These are phyloP conservation scores for Penicillium fuscoglaucum DNA, from an alignment of 2,329 filamentous ascomycete genomes.

Conservation along the genomic window DNA sequence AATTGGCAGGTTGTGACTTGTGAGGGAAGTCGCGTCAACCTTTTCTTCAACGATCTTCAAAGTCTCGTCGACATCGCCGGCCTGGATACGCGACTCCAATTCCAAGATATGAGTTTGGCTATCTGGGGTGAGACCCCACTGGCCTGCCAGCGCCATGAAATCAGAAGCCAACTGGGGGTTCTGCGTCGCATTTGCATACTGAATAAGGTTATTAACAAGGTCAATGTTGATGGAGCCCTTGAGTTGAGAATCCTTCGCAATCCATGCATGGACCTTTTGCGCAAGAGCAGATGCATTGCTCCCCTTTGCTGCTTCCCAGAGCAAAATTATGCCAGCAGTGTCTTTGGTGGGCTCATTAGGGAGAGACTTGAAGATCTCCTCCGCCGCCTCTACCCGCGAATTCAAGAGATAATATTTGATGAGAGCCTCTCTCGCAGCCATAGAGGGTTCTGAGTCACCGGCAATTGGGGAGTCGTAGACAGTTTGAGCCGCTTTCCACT, in stretches of 20 bases:
- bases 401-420: slow-evolving; percentile 63
- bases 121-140: slow-evolving; percentile 66
- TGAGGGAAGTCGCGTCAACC: slow-evolving; percentile 53
- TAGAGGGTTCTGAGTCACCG: slow-evolving; percentile 43
- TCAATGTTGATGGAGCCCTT: slow-evolving; percentile 61
- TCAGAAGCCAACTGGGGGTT: slow-evolving; percentile 73
- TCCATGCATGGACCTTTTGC: slow-evolving; percentile 70
- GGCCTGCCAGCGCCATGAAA: slow-evolving; percentile 66
- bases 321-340: slow-evolving; percentile 70
- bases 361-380: slow-evolving; percentile 56
- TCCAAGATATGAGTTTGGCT: slow-evolving; percentile 70
- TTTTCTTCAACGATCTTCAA: slow-evolving; percentile 56
- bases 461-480: slow-evolving; percentile 65
- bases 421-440: slow-evolving; percentile 55
- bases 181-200: slow-evolving; percentile 67
- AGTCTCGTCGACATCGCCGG: slow-evolving; percentile 66
- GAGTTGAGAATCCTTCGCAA: slow-evolving; percentile 46
- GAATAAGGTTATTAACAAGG: slow-evolving; percentile 76
- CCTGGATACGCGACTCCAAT: slow-evolving; percentile 72
- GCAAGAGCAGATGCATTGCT: slow-evolving; percentile 71
- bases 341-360: slow-evolving; percentile 51
- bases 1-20: slow-evolving; percentile 61
- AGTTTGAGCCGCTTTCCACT: slow-evolving; percentile 61
- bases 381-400: slow-evolving; percentile 62
- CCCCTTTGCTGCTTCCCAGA: slow-evolving; percentile 72